Evolutionary conservation across 2,329 filamentous ascomycete species (phyloP), one percentile per base, ranked within the genome.

Genomic region (Verticillium nubilum): DNA sequence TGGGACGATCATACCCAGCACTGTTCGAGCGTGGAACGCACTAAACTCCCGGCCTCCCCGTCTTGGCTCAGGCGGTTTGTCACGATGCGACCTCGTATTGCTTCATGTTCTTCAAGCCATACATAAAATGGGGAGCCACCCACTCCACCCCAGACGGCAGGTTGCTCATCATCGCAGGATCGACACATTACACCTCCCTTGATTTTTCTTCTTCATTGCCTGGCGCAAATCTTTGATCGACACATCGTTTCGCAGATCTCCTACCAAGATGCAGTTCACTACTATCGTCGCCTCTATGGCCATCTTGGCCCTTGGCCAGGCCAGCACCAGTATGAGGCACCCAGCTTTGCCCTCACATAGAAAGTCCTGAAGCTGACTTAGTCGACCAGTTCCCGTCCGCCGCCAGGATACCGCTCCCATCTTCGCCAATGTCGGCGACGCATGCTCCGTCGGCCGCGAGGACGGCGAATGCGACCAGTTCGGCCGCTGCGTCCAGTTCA

Each of bases 341-440:
- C 13, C 5, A 31, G 5, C 2, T 2, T 7, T 31, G 29, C 13
- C 13, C 2, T 31, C 29, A 7, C 29, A n/a, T 15, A 9, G 52
- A 52, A 17, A 59, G 19, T 28, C 27, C 37, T 54, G 25, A 27
- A 53, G 25, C 23, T 17, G 15, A 12, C n/a, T 12, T 1, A 50
- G 13, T 15, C 4, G 50, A n/a, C n/a, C 10, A 57, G 27, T 57
- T 28, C 37, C 6, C 37, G 31, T 33, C 19, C 55, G 25, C 13
- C 55, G 42, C 31, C 54, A 33, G 7, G 54, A 33, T 25, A 23
- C 29, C 6, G 27, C 26, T 5, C 25, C 27, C 26, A 29, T 60
- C n/a, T 60, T 62, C 29, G 58, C 55, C 25, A 62, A 62, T n/a
- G 55, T 13, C 1, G 58, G 60, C 15, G 59, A 6, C 1, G 58